Conservation (phyloP, 441 rosid species). For the Populus hybrid region DNA sequence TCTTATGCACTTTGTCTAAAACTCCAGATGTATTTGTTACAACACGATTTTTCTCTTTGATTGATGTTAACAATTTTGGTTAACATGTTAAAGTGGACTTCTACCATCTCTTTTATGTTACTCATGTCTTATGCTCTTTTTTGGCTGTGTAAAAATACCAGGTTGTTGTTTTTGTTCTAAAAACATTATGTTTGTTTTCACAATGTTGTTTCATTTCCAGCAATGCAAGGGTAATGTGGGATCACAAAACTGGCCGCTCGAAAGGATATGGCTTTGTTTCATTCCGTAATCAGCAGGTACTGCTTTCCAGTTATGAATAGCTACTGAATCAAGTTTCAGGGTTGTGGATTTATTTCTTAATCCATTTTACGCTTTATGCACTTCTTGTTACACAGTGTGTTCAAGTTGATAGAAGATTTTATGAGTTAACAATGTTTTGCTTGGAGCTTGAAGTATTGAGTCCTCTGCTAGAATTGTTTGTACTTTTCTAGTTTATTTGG, state of each 20-base stretch:
- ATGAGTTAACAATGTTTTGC: neutral
- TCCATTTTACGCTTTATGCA: neutral
- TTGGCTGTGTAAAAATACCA: slow-evolving; percentile 1
- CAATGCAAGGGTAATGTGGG: slow-evolving; percentile 99
- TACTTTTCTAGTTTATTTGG: neutral
- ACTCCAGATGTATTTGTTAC: neutral
- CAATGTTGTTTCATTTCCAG: slow-evolving; percentile 28
- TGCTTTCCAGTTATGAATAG: neutral
- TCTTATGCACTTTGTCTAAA: neutral
- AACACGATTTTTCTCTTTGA: neutral
- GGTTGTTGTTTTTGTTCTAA: neutral
- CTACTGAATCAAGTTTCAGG: neutral
- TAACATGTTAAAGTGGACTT: neutral
- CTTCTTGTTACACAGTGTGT: neutral
- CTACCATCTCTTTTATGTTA: neutral
- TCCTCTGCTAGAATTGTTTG: neutral
- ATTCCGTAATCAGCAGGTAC: slow-evolving; percentile 85
- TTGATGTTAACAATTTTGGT: neutral
- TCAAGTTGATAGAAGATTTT: neutral
- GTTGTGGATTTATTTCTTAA: neutral
- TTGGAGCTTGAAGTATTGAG: neutral
- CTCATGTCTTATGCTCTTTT: neutral
- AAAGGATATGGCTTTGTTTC: slow-evolving; percentile 98
- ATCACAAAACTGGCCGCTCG: slow-evolving; percentile 95
- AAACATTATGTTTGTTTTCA: slow-evolving; percentile 19